phyloP scores from a whole-genome alignment of 306 rosid genomes.

The Hippophae gyantsensis region DNA sequence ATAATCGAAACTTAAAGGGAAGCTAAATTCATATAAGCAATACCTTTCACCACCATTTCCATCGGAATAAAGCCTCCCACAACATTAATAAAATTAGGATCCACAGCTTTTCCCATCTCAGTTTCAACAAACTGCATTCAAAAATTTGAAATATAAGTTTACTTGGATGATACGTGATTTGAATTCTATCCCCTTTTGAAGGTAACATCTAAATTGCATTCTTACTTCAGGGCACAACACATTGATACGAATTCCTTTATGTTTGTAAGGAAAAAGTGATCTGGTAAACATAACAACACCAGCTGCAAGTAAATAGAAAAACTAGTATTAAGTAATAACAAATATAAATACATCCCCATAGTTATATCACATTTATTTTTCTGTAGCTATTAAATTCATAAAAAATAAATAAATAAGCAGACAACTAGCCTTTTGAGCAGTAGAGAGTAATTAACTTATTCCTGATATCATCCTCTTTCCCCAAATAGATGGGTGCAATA shows the following conservation, averaged over 20 bases:
- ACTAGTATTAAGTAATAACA: background rate
- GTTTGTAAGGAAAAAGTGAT: constrained; percentile 55
- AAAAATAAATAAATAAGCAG: no score
- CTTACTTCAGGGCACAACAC: constrained; percentile 96
- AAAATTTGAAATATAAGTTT: constrained; percentile 6
- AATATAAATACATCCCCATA: background rate
- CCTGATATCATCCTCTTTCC: no score
- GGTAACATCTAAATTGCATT: background rate
- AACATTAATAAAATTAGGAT: constrained; percentile 19
- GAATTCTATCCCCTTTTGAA: background rate
- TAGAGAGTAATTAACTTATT: no score
- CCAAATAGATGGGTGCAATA: no score
- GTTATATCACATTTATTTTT: no score
- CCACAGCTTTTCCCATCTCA: constrained; percentile 36
- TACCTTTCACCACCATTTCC: constrained; percentile 88
- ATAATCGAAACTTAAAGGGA: constrained; percentile 6
- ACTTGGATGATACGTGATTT: constrained; percentile 5
- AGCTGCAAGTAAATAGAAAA: constrained; percentile 28
- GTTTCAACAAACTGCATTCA: constrained; percentile 78
- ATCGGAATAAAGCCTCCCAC: constrained; percentile 74
- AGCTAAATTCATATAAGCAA: constrained; percentile 4
- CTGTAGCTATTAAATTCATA: no score
- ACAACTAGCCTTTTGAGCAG: no score
- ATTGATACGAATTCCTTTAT: constrained; percentile 75
- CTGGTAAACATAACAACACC: constrained; percentile 89